Percentiles rank a stretch among this genome's conserved stretches.
Evolutionary conservation across 805 yeast species (phyloP).

Genomic region (Wickerhamomyces xylosicus): DNA sequence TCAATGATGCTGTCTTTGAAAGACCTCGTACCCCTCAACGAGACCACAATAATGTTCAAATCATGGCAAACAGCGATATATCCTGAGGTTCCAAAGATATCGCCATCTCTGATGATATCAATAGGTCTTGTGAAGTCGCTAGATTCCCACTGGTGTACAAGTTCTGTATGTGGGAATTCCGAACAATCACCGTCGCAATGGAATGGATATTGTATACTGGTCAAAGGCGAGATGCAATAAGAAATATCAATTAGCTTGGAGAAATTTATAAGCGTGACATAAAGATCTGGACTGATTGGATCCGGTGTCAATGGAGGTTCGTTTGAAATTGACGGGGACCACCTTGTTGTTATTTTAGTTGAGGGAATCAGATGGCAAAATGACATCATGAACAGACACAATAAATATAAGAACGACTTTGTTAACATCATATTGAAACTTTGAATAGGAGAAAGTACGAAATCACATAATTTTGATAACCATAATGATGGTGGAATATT

Average conservation of each 20-base stretch:
- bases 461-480: too few species aligned
- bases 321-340: too few species aligned
- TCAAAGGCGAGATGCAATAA: conserved; percentile 17
- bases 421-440: too few species aligned
- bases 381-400: too few species aligned
- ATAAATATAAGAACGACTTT: too few species aligned
- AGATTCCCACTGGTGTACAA: conserved; percentile 17
- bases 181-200: conserved; percentile 16
- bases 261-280: neutral
- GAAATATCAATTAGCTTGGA: neutral
- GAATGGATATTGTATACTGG: conserved; percentile 14
- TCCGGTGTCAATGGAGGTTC: neutral
- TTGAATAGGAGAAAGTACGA: too few species aligned
- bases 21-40: conserved; percentile 17
- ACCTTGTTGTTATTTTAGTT: too few species aligned
- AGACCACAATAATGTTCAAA: conserved; percentile 6
- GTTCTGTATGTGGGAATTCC: conserved; percentile 13
- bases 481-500: too few species aligned
- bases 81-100: conserved; percentile 14
- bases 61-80: conserved; percentile 14
- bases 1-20: conserved; percentile 18
- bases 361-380: too few species aligned
- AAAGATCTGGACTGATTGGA: neutral
- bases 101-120: conserved; percentile 1
- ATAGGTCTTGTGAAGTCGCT: conserved; percentile 6